Base-by-base conservation (phyloP, 2,329 filamentous ascomycete species). In the Trichoderma sp. region DNA sequence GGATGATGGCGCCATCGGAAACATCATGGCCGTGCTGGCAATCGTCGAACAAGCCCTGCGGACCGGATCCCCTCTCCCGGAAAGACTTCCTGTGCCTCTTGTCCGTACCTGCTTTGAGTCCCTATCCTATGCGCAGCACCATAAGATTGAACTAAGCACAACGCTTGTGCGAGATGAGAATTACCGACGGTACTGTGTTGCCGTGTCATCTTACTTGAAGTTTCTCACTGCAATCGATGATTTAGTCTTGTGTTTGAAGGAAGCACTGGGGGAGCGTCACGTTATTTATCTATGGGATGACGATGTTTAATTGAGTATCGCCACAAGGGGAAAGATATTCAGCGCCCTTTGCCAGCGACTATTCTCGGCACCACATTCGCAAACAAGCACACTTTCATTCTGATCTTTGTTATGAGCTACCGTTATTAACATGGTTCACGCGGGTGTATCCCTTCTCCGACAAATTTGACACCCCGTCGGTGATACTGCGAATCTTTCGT, bases 11-110 rank as follows among this genome's bases (percentile, higher is more conserved):
- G 79, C 78, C n/a, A 83, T 87, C 11, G 84, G 83, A 4, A 85
- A 86, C 32, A 74, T 86, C 65, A 88, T 87, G 86, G 84, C 84
- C 1, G 84, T 87, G 2, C 75, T 87, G 1, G 79, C 78, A 1
- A 81, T 87, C 3, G 76, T 85, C 7, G 84, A 86, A 63, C 84
- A 86, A 64, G 78, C 84, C 2, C 75, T 88, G 15, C 81, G 83
- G 24, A 86, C 84, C 0, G 85, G 84, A 0, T 81, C 82, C n/a
- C 80, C 86, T 0, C 74, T 86, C 0, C 86, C 86, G 0, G 83
- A 85, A 66, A 78, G 85, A 3, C 74, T 87, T 0, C 86, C 86
- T 0, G 82, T 83, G 1, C 86, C 86, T 2, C 74, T 87, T 26
- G 75, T 86, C 1, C 79, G 80, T 3, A 80, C 81, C 3, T 78